Conservation (phyloP, 2,329 filamentous ascomycete genomes). For the Colletotrichum sojae region DNA sequence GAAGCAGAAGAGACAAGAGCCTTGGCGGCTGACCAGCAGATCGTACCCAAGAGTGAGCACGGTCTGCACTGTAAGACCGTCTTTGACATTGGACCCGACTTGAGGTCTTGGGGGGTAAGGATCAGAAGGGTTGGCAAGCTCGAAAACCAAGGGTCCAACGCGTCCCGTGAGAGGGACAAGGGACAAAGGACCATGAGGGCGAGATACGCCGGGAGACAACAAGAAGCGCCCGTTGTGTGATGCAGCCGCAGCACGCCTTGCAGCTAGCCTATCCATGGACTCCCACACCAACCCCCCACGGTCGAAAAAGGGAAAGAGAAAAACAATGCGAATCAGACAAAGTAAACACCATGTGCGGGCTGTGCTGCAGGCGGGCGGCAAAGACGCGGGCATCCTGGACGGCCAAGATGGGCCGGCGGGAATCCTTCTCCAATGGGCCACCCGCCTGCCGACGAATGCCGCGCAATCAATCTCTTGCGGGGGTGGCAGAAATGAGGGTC, state of each 20-base stretch:
- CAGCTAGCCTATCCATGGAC: too few species aligned
- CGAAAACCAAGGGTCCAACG: constrained; percentile 15
- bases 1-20: neutral
- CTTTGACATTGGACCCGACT: constrained; percentile 7
- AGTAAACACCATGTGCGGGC: too few species aligned
- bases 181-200: neutral
- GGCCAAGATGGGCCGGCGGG: constrained; percentile 15
- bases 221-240: constrained; percentile 5
- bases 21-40: constrained; percentile 14
- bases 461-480: neutral
- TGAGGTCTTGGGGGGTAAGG: constrained; percentile 10
- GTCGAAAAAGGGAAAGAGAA: too few species aligned
- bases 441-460: constrained; percentile 6
- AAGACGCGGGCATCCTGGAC: neutral
- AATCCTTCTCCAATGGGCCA: neutral
- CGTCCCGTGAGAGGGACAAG: neutral
- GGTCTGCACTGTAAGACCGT: neutral
- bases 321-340: too few species aligned
- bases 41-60: neutral
- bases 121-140: constrained; percentile 5
- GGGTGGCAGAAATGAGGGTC: neutral
- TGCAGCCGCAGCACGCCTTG: neutral
- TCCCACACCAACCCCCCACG: too few species aligned
- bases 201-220: too few species aligned
- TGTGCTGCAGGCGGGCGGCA: constrained; percentile 7